phyloP scores from a whole-genome alignment of 1,284 basidiomycete species.

The Marasmius oreades region DNA sequence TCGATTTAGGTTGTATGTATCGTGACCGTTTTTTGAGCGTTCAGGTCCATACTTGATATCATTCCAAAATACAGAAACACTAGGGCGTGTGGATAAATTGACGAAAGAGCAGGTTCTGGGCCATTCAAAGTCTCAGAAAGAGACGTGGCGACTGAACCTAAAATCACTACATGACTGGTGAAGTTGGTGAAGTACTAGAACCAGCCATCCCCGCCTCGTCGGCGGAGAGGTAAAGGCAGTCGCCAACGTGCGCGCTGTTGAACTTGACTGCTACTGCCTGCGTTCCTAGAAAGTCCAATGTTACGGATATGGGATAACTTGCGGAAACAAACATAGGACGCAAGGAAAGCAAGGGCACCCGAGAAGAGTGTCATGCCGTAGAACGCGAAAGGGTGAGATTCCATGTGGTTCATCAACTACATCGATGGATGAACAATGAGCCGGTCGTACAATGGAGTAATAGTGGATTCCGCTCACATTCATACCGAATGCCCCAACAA shows the following conservation, averaged over 20 bases:
- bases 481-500: constrained; percentile 95
- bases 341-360: constrained; percentile 48
- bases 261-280: constrained; percentile 20
- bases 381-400: constrained; percentile 68
- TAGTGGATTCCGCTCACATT: constrained; percentile 58
- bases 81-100: no score
- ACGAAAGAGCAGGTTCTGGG: no score
- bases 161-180: no score
- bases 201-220: constrained; percentile 50
- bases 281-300: constrained; percentile 50
- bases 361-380: constrained; percentile 56
- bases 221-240: constrained; percentile 54
- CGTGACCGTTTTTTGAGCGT: no score
- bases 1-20: no score
- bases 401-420: constrained; percentile 68
- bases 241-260: constrained; percentile 19
- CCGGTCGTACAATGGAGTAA: constrained; percentile 9
- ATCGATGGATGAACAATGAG: constrained; percentile 18
- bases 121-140: no score
- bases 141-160: no score
- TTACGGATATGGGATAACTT: constrained; percentile 48
- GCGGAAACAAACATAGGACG: constrained; percentile 59
- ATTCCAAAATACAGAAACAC: no score
- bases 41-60: no score
- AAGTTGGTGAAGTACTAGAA: constrained; percentile 27